Evolutionary conservation across 768 basidiomycete species (phyloP), one percentile per base, ranked within the genome.

Genomic region (Harrya chromipes): DNA sequence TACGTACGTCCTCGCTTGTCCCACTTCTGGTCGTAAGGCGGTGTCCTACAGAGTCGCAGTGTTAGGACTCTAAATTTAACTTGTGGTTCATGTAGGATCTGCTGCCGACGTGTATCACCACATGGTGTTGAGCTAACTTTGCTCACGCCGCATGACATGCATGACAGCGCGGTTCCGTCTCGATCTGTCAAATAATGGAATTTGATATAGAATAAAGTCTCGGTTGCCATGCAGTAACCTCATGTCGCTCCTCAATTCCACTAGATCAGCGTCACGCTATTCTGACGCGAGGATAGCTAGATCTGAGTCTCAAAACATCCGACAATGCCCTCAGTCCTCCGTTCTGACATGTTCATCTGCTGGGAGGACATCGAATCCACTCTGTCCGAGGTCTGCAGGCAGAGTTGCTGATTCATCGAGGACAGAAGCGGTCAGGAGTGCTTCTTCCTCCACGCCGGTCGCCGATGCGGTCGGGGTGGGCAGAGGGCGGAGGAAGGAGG

Each of bases 391-490:
- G 60, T 88, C 87, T 4, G 80, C 83, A 17, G 93, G 93, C 9
- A 93, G 74, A 11, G 72, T 76, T n/a, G 90, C 89, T 0, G 90
- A 92, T 66, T 92, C 90, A 49, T 92, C 89, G 44, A 92, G 70
- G 17, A 50, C 43, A 19, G 72, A 64, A 11, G 50, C 24, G 12
- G 71, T 58, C 24, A 84, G 70, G 17, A 84, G 70, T 12, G 69
- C 74, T 53, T 81, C 74, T 61, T 87, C 83, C 63, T 85, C 86
- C 37, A 75, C 72, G 50, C 84, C 81, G 3, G 29, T 48, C 50
- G 55, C 61, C 42, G 57, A 65, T 21, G 68, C 60, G 27, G 59
- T 63, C 24, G 62, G 55, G 4, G 63, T 57, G 19, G 69, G 56
- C 4, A 70, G 61, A 31, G 82, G 78, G 9, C 74, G 73, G 37